phyloP scores from a whole-genome alignment of 768 basidiomycete genomes.

The Kwoniella sp. region DNA sequence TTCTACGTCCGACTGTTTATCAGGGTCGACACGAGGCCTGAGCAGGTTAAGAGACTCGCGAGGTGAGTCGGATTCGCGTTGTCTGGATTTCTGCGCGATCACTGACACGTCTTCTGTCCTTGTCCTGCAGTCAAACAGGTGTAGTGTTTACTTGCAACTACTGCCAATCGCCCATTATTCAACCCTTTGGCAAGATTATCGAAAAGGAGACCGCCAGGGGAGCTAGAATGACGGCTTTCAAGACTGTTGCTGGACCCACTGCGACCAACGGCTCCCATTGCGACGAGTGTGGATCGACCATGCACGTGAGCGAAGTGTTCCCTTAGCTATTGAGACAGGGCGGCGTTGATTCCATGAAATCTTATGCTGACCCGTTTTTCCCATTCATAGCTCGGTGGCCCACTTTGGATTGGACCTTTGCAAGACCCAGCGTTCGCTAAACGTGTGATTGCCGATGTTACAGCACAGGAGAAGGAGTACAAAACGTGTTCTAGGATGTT shows the following conservation, averaged over 20 bases:
- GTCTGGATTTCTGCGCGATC: background rate
- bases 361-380: background rate
- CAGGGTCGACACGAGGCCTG: conserved; percentile 69
- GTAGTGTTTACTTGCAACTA: conserved; percentile 78
- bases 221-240: conserved; percentile 67
- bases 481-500: conserved; percentile 82
- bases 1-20: conserved; percentile 95
- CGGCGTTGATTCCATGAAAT: background rate
- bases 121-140: conserved; percentile 71
- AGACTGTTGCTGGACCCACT: conserved; percentile 68
- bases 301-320: conserved; percentile 67
- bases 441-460: conserved; percentile 74
- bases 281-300: conserved; percentile 73
- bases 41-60: conserved; percentile 79
- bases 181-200: conserved; percentile 76
- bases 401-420: conserved; percentile 92
- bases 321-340: background rate
- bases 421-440: conserved; percentile 74
- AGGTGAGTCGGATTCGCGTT: conserved; percentile 61
- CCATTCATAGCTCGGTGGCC: conserved; percentile 72
- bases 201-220: conserved; percentile 66
- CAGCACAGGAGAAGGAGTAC: conserved; percentile 66
- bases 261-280: conserved; percentile 64
- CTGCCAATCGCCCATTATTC: conserved; percentile 80
- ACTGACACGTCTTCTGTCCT: background rate